Conservation (phyloP, 257 asterid species). For the Voacanga thouarsii region DNA sequence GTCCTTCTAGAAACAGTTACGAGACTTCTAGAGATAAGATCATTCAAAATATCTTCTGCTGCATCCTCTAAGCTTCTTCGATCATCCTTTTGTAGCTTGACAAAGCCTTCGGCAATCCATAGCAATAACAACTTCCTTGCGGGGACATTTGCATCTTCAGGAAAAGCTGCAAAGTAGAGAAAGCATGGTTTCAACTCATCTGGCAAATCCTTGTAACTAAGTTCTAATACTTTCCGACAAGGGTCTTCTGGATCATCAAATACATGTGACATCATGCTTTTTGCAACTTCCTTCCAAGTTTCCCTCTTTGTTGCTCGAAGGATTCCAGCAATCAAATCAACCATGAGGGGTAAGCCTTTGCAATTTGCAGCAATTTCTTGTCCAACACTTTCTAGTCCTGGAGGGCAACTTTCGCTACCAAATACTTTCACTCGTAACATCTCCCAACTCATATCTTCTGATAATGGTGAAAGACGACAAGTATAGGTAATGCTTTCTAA, state of each 20-base stretch:
- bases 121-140: neutral
- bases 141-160: neutral
- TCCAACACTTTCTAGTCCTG: neutral
- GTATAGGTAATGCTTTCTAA: too few relatives aligned
- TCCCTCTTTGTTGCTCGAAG: too few relatives aligned
- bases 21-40: conserved; percentile 18
- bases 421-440: too few relatives aligned
- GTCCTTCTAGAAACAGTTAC: neutral
- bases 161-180: conserved; percentile 6
- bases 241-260: neutral
- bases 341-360: too few relatives aligned
- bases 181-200: conserved; percentile 10
- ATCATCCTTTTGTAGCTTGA: neutral
- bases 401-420: too few relatives aligned
- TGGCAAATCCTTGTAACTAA: conserved; percentile 4
- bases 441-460: too few relatives aligned
- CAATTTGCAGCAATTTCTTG: too few relatives aligned
- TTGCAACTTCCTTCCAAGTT: neutral
- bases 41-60: conserved; percentile 12
- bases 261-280: neutral
- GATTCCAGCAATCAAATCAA: too few relatives aligned
- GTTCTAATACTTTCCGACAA: neutral
- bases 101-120: conserved; percentile 22
- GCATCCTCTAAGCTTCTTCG: neutral
- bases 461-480: too few relatives aligned